These are phyloP conservation scores for Kitagawia praeruptora DNA, from an alignment of 129 eudicot species.

Conservation along the genomic window DNA sequence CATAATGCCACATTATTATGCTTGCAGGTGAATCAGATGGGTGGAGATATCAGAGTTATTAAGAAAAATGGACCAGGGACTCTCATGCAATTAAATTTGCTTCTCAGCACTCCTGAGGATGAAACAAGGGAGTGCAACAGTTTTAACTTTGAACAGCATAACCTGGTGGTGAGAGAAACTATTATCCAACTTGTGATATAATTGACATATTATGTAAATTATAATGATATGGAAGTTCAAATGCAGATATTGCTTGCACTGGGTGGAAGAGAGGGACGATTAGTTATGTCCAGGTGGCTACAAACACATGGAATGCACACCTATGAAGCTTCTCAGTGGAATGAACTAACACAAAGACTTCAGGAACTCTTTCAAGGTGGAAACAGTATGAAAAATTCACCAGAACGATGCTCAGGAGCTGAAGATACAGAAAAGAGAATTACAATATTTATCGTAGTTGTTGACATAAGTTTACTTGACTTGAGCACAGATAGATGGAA, in stretches of 20 bases:
- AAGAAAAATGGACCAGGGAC: slow-evolving; percentile 91
- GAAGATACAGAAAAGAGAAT: slow-evolving; percentile 15
- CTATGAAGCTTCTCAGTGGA: slow-evolving; percentile 82
- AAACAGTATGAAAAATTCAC: slow-evolving; percentile 17
- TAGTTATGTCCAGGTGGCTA: slow-evolving; percentile 59
- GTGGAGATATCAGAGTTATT: slow-evolving; percentile 87
- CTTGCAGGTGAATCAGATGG: slow-evolving; percentile 85
- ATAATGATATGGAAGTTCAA: slow-evolving; percentile 8
- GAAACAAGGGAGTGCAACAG: slow-evolving; percentile 29
- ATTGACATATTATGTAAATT: background rate
- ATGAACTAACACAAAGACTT: slow-evolving; percentile 61
- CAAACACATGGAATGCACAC: slow-evolving; percentile 38
- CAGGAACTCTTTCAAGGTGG: slow-evolving; percentile 38
- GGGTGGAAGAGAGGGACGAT: slow-evolving; percentile 49
- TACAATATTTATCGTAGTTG: slow-evolving; percentile 41
- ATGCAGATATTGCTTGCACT: slow-evolving; percentile 83
- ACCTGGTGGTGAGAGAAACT: slow-evolving; percentile 40
- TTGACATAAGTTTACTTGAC: slow-evolving; percentile 76
- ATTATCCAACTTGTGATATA: background rate
- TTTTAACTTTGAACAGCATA: slow-evolving; percentile 40
- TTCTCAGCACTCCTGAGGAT: slow-evolving; percentile 49
- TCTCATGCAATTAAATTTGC: slow-evolving; percentile 63
- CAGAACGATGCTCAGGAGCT: slow-evolving; percentile 15
- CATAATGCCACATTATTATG: background rate
- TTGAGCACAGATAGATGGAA: slow-evolving; percentile 75